phyloP scores from a whole-genome alignment of 345 rosid species.

The Cardamine occulta region DNA sequence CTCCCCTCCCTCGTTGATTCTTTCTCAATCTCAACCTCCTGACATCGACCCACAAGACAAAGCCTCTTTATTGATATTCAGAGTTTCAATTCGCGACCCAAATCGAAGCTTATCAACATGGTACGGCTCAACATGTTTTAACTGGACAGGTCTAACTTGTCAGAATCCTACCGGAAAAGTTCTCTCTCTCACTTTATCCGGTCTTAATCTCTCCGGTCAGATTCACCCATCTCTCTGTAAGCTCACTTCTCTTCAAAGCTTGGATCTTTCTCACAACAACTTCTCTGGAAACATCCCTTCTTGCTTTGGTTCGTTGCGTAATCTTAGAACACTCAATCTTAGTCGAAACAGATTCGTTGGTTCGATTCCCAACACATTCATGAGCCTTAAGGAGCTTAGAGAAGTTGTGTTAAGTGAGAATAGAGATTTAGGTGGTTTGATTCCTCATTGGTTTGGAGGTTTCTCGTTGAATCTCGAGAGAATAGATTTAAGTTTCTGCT shows the following conservation, averaged over 20 bases:
- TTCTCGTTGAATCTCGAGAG: constrained; percentile 60
- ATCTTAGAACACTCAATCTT: constrained; percentile 71
- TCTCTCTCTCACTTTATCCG: constrained; percentile 59
- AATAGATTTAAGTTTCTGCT: constrained; percentile 70
- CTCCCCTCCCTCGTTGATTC: constrained; percentile 37
- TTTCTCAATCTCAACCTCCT: constrained; percentile 45
- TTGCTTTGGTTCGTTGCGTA: constrained; percentile 60
- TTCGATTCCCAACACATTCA: constrained; percentile 54
- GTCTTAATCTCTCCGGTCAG: constrained; percentile 63
- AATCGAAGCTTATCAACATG: constrained; percentile 60
- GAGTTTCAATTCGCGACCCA: constrained; percentile 59
- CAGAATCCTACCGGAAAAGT: constrained; percentile 61
- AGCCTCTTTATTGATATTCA: constrained; percentile 60
- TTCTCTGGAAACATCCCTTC: constrained; percentile 65
- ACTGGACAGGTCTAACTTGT: constrained; percentile 79
- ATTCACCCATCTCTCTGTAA: constrained; percentile 66
- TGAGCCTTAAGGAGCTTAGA: constrained; percentile 55
- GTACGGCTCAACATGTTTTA: constrained; percentile 70
- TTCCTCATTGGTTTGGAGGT: constrained; percentile 75
- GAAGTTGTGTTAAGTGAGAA: constrained; percentile 65
- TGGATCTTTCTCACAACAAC: constrained; percentile 60
- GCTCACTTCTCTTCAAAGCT: constrained; percentile 55
- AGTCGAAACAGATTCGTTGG: constrained; percentile 66
- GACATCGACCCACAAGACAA: constrained; percentile 63
- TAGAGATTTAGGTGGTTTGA: constrained; percentile 54